Evolutionary conservation across 495 filamentous ascomycete genomes (phyloP).

Genomic region (Platismatia glauca): DNA sequence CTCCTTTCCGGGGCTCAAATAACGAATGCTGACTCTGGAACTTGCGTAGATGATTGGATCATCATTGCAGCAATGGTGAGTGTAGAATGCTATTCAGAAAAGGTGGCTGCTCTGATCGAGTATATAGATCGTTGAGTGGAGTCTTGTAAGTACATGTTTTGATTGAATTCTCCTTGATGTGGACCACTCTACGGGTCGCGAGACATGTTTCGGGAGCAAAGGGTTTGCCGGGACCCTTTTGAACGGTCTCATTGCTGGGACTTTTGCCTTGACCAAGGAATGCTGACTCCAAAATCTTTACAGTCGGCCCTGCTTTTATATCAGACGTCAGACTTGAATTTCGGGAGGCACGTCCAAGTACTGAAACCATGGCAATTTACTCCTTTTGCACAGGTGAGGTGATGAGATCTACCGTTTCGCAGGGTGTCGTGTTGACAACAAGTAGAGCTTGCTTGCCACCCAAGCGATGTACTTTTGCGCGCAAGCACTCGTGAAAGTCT

Average conservation of each 20-base stretch:
- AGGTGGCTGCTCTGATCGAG: neutral
- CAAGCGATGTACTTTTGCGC: slow-evolving; percentile 40
- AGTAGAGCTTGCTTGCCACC: slow-evolving; percentile 38
- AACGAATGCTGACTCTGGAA: too few relatives aligned
- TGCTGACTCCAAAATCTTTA: too few relatives aligned
- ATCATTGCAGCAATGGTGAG: slow-evolving; percentile 27
- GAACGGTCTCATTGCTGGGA: too few relatives aligned
- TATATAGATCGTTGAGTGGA: slow-evolving; percentile 17
- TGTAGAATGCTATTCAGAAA: neutral
- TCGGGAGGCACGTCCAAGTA: slow-evolving; percentile 30
- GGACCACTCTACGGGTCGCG: too few relatives aligned
- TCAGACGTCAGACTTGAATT: slow-evolving; percentile 4
- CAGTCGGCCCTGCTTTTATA: slow-evolving; percentile 10
- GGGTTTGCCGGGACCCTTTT: too few relatives aligned
- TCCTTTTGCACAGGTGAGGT: neutral
- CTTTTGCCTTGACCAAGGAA: too few relatives aligned
- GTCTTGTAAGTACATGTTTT: too few relatives aligned
- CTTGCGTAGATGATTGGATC: slow-evolving; percentile 36
- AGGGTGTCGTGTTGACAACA: neutral
- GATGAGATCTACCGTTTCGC: neutral
- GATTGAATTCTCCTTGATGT: too few relatives aligned
- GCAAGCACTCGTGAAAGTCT: too few relatives aligned
- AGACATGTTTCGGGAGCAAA: too few relatives aligned
- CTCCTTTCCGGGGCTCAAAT: too few relatives aligned
- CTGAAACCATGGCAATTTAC: slow-evolving; percentile 28